Base-by-base conservation (phyloP, 225 moss, liverwort and hornwort species). In the Lunularia cruciata region DNA sequence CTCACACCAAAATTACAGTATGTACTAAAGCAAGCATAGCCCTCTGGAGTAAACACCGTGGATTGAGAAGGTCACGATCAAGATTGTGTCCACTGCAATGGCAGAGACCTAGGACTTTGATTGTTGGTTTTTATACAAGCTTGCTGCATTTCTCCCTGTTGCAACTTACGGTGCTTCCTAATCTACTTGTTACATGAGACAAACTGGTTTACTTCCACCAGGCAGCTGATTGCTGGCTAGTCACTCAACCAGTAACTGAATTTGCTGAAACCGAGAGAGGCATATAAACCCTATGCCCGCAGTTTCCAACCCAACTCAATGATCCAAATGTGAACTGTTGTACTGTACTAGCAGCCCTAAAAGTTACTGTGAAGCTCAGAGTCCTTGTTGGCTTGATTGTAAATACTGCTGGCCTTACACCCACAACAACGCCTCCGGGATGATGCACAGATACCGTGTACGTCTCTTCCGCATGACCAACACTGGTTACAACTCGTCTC, bases 291-390 rank as follows among this genome's bases (percentile, higher is more conserved):
- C 69, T 65, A 49, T 94, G 94, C 30, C 90, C 89, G 19, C 72
- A 71, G 55, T 80, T 80, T 3, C 94, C 90, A 3, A 26, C 63
- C 94, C 90, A 94, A 57, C 78, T 63, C 28, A 94, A 47, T 20
- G 81, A 70, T 6, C 94, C 94, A 71, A 94, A 94, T 15, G 86
- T 69, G 49, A 94, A 94, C 1, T 69, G 76, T 28, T 88, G 90
- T 3, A 81, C 82, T 8, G 72, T 82, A 36, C 73, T 77, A n/a
- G 51, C 80, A 3, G 88, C 94, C 67, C 56, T 83, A 38, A 94
- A 60, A 9, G 73, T 83, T 20, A 94, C 78, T 3, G 55, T 47
- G n/a, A 94, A 80, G 53, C 73, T 81, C 5, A 83, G 62, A 51
- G 76, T 79, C 16, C 74, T 73, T 26, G 74, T 60, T 14, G 72